Conservation (phyloP, 2,329 filamentous ascomycete genomes). For the Cercospora sp. region DNA sequence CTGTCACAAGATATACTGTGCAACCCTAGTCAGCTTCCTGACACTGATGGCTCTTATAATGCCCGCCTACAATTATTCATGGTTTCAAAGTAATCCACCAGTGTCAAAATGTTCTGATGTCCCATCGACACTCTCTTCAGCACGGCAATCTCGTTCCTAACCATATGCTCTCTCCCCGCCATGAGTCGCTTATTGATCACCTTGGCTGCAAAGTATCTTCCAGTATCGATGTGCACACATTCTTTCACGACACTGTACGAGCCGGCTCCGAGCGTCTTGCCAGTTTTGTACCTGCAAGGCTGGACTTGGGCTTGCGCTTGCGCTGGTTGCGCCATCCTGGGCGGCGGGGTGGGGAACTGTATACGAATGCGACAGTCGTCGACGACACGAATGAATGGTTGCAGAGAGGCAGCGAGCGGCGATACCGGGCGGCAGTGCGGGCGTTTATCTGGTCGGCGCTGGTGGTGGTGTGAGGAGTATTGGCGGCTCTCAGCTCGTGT, state of each 20-base stretch:
- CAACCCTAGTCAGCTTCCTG: slow-evolving; percentile 7
- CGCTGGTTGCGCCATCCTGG: slow-evolving; percentile 29
- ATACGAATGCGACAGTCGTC: not conserved
- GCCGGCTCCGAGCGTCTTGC: slow-evolving; percentile 93
- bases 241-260: slow-evolving; percentile 99
- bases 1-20: slow-evolving; percentile 88
- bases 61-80: slow-evolving; percentile 80
- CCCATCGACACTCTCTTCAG: slow-evolving; percentile 98
- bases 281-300: slow-evolving; percentile 97
- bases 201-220: slow-evolving; percentile 96
- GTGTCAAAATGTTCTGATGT: slow-evolving; percentile 94
- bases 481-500: not conserved
- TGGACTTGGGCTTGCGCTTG: slow-evolving; percentile 65
- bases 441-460: not conserved
- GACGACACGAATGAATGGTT: not conserved
- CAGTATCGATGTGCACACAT: slow-evolving; percentile 97
- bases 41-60: not conserved
- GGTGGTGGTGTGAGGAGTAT: not conserved
- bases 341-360: not conserved
- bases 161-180: slow-evolving; percentile 98
- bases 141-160: slow-evolving; percentile 96
- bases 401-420: not conserved
- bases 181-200: slow-evolving; percentile 99
- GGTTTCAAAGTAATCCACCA: slow-evolving; percentile 99
- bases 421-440: not conserved